Base-by-base conservation (phyloP, 768 basidiomycete species). In the Cystofilobasidium capitatum region DNA sequence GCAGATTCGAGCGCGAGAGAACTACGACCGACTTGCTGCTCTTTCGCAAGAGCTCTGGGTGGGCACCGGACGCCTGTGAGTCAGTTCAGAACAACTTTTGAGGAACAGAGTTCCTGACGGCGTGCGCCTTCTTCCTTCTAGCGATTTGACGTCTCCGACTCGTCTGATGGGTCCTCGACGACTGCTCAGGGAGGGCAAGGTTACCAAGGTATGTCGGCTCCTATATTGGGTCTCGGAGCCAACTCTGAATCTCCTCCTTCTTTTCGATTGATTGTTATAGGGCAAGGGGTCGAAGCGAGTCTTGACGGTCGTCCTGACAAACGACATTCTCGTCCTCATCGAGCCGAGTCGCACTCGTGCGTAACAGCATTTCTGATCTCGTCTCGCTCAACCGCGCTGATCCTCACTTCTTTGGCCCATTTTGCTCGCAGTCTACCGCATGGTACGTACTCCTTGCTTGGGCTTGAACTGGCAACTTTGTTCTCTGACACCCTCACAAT, bases 131-230 rank as follows among this genome's bases (percentile, higher is more conserved):
- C 40, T 20, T 20, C 16, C 8, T 36, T 44, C 2, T 13, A 58
- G 57, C n/a, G 91, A 97, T 75, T 79, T 97, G n/a, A 92, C 90
- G 0, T 89, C 87, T 0, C 87, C 89, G 0, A 97, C 94, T 7
- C 84, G 89, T 0, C 81, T 85, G 68, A 85, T 93, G 80, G 94
- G 92, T 0, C 78, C 82, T n/a, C 81, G 94, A 22, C 82, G 80
- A 72, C 81, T 99, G 13, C 68, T 96, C 37, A 88, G 85, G 70
- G 88, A 97, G 74, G 91, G 92, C 0, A 69, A 80, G 2, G 75
- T 96, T 14, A 78, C 80, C 71, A 98, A 98, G 75, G 82, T 66
- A n/a, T 22, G 37, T 22, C 20, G 7, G 22, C 17, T 22, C 0
- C 64, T 16, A n/a, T 33, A 6, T 47, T 17, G 5, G 26, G n/a